Evolutionary conservation across 306 rosid genomes (phyloP), one percentile per base, ranked within the genome.

Genomic region (Quercus rubra): DNA sequence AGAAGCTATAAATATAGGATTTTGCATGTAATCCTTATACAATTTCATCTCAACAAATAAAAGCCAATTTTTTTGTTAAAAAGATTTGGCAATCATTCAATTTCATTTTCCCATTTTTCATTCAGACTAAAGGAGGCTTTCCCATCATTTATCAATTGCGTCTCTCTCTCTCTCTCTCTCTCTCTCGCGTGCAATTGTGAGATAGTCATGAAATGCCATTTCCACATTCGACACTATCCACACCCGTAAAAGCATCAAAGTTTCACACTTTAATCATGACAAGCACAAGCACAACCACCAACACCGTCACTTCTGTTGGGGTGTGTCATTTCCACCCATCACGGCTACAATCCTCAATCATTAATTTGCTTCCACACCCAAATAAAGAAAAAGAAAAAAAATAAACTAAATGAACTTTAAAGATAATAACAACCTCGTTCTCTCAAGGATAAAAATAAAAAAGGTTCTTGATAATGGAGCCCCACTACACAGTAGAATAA

Each of bases 251-350:
- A 91, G 90, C 87, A 88, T 76, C 63, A 20, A 74, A 68, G 51
- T 84, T 86, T 86, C 88, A 87, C 92, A 84, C 89, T 86, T 78
- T 87, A 90, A 92, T 92, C 91, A 92, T 92, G 90, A 90, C 89
- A 51, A 76, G 70, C 92, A 88, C 88, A 70, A 73, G 67, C 92
- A 88, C 88, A 70, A 73, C 74, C 83, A 66, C 81, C 80, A 51
- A 80, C 69, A 38, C 76, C 84, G 61, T 85, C 41, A 49, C 84
- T 43, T 15, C 73, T 81, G 78, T 58, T 61, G 23, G 63, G 21
- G 51, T 77, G 76, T 76, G 82, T 78, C 83, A 79, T 86, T 74
- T 74, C 77, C 57, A 67, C 61, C 82, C 84, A 81, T 79, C 89
- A 74, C 83, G 52, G 23, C 82, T 81, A 19, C 85, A 73, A 25